These are phyloP conservation scores for Cryphonectria parasitica DNA, from an alignment of 2,329 filamentous ascomycete species.

Conservation along the genomic window DNA sequence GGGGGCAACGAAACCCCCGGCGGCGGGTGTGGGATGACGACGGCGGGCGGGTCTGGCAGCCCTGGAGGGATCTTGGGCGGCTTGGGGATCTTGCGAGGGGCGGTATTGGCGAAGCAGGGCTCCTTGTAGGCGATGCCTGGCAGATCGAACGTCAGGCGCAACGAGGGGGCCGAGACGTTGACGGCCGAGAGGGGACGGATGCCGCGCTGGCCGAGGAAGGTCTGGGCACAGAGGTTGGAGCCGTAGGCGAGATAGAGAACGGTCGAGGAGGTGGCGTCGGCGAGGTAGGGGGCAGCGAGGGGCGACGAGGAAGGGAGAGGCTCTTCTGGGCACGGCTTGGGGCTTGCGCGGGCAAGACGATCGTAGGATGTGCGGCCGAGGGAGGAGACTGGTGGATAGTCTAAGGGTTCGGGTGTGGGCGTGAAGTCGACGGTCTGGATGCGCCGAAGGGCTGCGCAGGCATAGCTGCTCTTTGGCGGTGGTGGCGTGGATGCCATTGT, in stretches of 20 bases:
- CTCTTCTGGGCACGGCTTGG: slow-evolving; percentile 29
- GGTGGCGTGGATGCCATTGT: neutral
- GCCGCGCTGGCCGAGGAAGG: slow-evolving; percentile 76
- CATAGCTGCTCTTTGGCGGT: slow-evolving; percentile 13
- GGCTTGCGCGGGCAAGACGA: slow-evolving; percentile 42
- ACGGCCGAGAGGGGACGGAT: slow-evolving; percentile 81
- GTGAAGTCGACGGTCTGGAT: slow-evolving; percentile 22
- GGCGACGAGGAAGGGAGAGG: slow-evolving; percentile 35
- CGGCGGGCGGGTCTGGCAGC: slow-evolving; percentile 38
- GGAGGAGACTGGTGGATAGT: slow-evolving; percentile 37
- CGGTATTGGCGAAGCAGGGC: slow-evolving; percentile 89
- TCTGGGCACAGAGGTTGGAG: slow-evolving; percentile 81
- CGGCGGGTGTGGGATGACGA: slow-evolving; percentile 33
- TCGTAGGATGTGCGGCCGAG: slow-evolving; percentile 43
- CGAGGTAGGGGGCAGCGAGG: slow-evolving; percentile 32
- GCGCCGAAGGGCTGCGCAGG: slow-evolving; percentile 11
- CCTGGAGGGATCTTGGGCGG: slow-evolving; percentile 39
- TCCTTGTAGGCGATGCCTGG: slow-evolving; percentile 84
- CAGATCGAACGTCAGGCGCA: slow-evolving; percentile 83
- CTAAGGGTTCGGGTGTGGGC: neutral
- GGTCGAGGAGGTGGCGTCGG: slow-evolving; percentile 43
- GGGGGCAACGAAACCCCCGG: slow-evolving; percentile 23
- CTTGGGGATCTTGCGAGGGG: slow-evolving; percentile 58
- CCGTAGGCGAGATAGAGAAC: slow-evolving; percentile 88
- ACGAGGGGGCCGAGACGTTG: slow-evolving; percentile 78